Evolutionary conservation across 176 grass and related monocot species (phyloP), one percentile per base, ranked within the genome.

Genomic region (Eleusine indica): DNA sequence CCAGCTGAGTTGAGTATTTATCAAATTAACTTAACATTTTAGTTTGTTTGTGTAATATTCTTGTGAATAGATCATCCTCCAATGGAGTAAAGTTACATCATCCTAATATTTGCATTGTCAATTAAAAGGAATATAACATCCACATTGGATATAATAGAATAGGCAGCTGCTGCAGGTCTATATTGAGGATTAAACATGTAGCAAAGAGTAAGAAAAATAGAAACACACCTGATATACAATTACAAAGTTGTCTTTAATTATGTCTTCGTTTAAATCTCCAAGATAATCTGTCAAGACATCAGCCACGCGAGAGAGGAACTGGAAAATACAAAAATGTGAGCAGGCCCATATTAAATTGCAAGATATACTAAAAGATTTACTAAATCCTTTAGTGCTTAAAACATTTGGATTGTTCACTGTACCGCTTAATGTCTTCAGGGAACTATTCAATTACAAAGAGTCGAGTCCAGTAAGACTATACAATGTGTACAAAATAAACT

Each of bases 211-310:
- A 62, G 57, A 80, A 57, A 53, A 80, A 3, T 68, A 39, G 15
- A 77, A 71, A 71, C 54, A 77, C 64, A 95, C 91, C 91, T 98
- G 87, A 83, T 98, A 98, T 47, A 98, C 96, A 85, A 98, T 86
- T 76, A 98, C 89, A 16, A 98, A 98, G 84, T 98, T 98, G 74
- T 95, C 96, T 83, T 98, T 98, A 28, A 98, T 87, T 61, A 90
- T 85, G 46, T 98, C 96, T 83, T 98, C 96, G 79, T 95, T 91
- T 64, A 98, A 66, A 79, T 82, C 87, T 54, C 96, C 93, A 57
- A 98, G 91, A 71, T 98, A 95, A 76, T 93, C 89, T 43, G 87
- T 88, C 83, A 98, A 84, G 68, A 98, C 87, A 87, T 95, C 93
- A 40, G 91, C 92, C 17, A 95, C 78, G 9, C 96, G 88, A 66